These are phyloP conservation scores for Starmerella lactis-condensi DNA, from an alignment of 805 yeast genomes.

Conservation along the genomic window DNA sequence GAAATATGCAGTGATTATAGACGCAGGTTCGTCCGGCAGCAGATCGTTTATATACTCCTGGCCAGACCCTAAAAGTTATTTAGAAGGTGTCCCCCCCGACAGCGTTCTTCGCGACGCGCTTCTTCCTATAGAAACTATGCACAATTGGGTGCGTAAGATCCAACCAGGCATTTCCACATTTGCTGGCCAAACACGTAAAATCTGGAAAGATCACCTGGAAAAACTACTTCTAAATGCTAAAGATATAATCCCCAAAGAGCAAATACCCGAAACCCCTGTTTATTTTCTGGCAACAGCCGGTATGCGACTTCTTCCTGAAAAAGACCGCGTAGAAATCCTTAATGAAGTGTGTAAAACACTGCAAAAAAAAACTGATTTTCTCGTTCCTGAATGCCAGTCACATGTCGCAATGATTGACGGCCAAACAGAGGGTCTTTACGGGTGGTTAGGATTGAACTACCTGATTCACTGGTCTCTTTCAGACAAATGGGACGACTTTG, in stretches of 20 bases:
- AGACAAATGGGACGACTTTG: slow-evolving; percentile 15
- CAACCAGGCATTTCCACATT: slow-evolving; percentile 72
- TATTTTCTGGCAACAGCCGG: slow-evolving; percentile 95
- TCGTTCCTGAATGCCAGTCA: slow-evolving; percentile 38
- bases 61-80: slow-evolving; percentile 32
- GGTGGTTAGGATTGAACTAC: slow-evolving; percentile 87
- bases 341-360: slow-evolving; percentile 42
- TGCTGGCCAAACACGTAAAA: slow-evolving; percentile 31
- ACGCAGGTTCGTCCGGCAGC: slow-evolving; percentile 93
- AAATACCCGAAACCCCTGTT: slow-evolving; percentile 55
- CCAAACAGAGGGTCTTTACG: slow-evolving; percentile 82
- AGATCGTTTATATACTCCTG: slow-evolving; percentile 69
- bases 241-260: slow-evolving; percentile 43
- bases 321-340: slow-evolving; percentile 36
- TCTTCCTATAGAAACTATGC: slow-evolving; percentile 52
- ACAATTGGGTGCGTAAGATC: slow-evolving; percentile 53
- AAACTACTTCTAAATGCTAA: slow-evolving; percentile 52
- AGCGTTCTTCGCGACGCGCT: slow-evolving; percentile 29
- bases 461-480: slow-evolving; percentile 36
- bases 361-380: slow-evolving; percentile 36
- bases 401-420: slow-evolving; percentile 84
- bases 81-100: slow-evolving; percentile 19
- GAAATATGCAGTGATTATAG: slow-evolving; percentile 70
- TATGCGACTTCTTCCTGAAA: slow-evolving; percentile 56
- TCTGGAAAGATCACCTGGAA: slow-evolving; percentile 57